Evolutionary conservation across 306 rosid genomes (phyloP).

Genomic region (Styphnolobium japonicum): DNA sequence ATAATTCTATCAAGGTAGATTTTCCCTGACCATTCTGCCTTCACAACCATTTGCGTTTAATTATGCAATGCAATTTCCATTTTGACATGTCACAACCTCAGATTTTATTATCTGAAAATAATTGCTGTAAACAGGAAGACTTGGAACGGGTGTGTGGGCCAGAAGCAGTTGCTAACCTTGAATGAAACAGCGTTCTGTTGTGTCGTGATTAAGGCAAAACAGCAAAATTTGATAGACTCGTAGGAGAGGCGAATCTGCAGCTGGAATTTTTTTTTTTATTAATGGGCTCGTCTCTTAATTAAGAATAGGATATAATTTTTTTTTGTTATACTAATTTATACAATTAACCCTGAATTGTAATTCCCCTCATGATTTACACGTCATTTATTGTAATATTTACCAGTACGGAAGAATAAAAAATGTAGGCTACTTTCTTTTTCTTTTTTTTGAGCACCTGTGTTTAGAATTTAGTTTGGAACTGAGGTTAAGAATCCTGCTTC

Average conservation of each 20-base stretch:
- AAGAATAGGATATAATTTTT: slow-evolving; percentile 50
- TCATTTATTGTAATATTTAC: slow-evolving; percentile 34
- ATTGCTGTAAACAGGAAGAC: slow-evolving; percentile 66
- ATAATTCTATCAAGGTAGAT: slow-evolving; percentile 71
- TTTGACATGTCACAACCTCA: background rate
- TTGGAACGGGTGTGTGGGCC: slow-evolving; percentile 78
- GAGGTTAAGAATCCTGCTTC: no score
- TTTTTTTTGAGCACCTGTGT: slow-evolving; percentile 14
- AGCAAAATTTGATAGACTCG: slow-evolving; percentile 17
- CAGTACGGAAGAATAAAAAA: slow-evolving; percentile 14
- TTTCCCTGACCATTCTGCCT: background rate
- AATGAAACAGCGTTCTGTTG: slow-evolving; percentile 23
- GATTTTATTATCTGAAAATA: background rate
- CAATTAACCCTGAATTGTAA: slow-evolving; percentile 55
- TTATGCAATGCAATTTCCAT: background rate
- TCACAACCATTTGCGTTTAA: background rate
- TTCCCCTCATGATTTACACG: slow-evolving; percentile 18
- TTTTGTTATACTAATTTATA: slow-evolving; percentile 48
- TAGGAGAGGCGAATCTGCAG: slow-evolving; percentile 31
- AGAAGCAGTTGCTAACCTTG: slow-evolving; percentile 68
- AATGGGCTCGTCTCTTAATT: slow-evolving; percentile 30
- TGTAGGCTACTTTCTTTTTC: slow-evolving; percentile 32
- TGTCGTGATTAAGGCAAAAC: slow-evolving; percentile 34
- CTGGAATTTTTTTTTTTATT: slow-evolving; percentile 42
- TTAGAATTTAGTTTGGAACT: slow-evolving; percentile 18